phyloP scores from a whole-genome alignment of 192 early-diverging fungal genomes.

The Umbelopsis ramanniana region DNA sequence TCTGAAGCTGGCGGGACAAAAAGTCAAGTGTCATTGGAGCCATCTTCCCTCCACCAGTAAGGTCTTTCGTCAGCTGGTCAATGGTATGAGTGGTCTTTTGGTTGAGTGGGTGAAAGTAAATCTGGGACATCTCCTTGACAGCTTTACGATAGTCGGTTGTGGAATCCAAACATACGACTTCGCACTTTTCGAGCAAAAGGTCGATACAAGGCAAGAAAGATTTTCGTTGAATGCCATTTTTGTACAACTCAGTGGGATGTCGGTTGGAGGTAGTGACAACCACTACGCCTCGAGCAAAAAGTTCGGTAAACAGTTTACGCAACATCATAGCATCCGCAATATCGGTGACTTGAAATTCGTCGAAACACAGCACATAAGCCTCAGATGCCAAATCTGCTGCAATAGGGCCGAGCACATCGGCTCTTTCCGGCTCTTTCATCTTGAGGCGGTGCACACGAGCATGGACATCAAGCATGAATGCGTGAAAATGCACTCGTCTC shows the following conservation, averaged over 20 bases:
- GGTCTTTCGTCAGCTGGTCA: conserved; percentile 45
- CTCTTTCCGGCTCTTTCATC: conserved; percentile 45
- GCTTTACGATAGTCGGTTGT: conserved; percentile 91
- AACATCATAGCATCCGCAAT: conserved; percentile 98
- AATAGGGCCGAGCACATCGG: conserved; percentile 74
- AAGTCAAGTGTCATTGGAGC: conserved; percentile 63
- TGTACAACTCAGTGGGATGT: conserved; percentile 91
- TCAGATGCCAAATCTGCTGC: conserved; percentile 82
- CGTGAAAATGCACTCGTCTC: conserved; percentile 93
- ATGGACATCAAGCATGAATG: conserved; percentile 97
- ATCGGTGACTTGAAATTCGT: conserved; percentile 97
- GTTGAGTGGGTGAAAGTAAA: conserved; percentile 76
- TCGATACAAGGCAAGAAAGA: conserved; percentile 94
- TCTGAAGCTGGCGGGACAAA: conserved; percentile 71
- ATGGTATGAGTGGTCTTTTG: conserved; percentile 49
- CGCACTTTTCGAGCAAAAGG: conserved; percentile 78
- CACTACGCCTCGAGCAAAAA: conserved; percentile 85
- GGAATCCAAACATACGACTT: conserved; percentile 83
- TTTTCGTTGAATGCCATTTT: conserved; percentile 93
- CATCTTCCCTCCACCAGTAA: conserved; percentile 38
- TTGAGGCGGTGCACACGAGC: conserved; percentile 68
- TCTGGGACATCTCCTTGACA: conserved; percentile 56
- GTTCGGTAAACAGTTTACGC: conserved; percentile 77
- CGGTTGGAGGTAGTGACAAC: conserved; percentile 94
- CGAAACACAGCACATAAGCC: conserved; percentile 91